Base-by-base conservation (phyloP, 768 basidiomycete genomes). In the Exsudoporus frostii region DNA sequence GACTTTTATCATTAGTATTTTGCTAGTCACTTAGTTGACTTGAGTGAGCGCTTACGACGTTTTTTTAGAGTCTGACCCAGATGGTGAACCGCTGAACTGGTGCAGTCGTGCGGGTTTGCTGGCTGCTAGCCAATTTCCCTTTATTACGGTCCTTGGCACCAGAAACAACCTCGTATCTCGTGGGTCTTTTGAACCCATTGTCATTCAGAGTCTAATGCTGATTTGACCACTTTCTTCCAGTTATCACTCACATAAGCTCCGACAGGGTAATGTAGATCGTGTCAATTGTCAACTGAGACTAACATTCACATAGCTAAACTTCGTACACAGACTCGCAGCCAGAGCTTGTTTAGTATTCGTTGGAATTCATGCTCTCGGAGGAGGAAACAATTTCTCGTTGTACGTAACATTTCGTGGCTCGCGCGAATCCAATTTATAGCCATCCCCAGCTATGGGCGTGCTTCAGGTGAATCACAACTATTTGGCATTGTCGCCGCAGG, bases 341-440 rank as follows among this genome's bases (percentile, higher is more conserved):
- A 73, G 82, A 15, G 69, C 73, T 7, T 61, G 78, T 20, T 72
- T 75, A 22, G 63, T 82, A 34, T 53, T 82, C 7, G 60, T 76
- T 7, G 81, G 78, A 76, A 66, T 81, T 13, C 82, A 84, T 57
- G 75, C 63, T 2, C 67, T 71, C 36, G 54, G 63, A 11, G 63
- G 61, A 50, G n/a, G 3, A 0, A 29, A 24, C 13, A 55, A 62
- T 34, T 63, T 51, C 20, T 40, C 46, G n/a, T 54, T 53, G 59
- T 62, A 22, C 39, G 61, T 46, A 7, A n/a, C 20, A 9, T 44
- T 15, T 39, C 33, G 4, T 17, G 32, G 14, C 20, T 48, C 13
- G 17, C 29, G 13, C 36, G 36, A 7, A 25, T 25, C 11, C 4
- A 14, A 19, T 32, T 45, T 7, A 59, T 17, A 7, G 13, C 29